Conservation (phyloP, 176 grass and related monocot species). For the Puccinellia tenuiflora region DNA sequence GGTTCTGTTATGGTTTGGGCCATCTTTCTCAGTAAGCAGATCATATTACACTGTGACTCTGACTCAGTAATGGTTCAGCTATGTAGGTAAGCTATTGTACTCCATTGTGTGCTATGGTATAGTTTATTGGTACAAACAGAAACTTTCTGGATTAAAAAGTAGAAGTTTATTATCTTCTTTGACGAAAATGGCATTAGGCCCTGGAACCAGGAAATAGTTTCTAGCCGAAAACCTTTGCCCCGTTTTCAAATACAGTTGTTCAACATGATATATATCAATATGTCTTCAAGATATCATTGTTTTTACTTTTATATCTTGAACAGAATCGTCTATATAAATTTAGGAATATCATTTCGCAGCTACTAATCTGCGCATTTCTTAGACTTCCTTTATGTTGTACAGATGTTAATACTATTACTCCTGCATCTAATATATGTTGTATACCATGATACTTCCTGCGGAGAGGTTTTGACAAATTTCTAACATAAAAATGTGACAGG, state of each 20-base stretch:
- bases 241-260: background rate
- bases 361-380: background rate
- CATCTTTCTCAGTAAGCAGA: background rate
- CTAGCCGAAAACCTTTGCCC: background rate
- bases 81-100: background rate
- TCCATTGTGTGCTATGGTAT: background rate
- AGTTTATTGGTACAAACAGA: background rate
- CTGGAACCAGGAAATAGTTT: background rate
- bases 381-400: background rate
- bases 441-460: background rate
- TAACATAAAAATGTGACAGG: conserved; percentile 39
- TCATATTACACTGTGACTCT: no score
- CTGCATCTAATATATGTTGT: background rate
- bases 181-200: background rate
- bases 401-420: background rate
- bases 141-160: background rate
- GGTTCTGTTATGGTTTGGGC: background rate
- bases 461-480: background rate
- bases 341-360: background rate
- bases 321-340: background rate
- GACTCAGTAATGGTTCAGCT: no score
- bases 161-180: background rate
- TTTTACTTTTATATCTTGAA: background rate
- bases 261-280: background rate
- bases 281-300: background rate